Percentiles rank a stretch among this genome's conserved stretches.
Conservation (phyloP, 2,329 filamentous ascomycete genomes). For the Waltergamsia citrina region DNA sequence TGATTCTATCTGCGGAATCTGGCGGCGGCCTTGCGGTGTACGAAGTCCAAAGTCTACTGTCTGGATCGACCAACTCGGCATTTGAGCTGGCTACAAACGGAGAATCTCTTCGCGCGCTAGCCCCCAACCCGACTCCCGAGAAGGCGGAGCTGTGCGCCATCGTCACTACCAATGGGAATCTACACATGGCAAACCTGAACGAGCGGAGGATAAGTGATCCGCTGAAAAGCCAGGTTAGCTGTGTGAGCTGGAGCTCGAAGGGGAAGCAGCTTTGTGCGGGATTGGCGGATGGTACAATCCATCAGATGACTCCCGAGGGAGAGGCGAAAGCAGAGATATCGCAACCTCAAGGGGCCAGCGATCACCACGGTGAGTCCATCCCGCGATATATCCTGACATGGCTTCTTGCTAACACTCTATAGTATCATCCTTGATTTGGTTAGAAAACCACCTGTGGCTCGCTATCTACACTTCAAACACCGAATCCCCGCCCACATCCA, state of each 20-base stretch:
- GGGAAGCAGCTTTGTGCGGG: slow-evolving; percentile 92
- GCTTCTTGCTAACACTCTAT: slow-evolving; percentile 9
- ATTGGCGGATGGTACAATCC: slow-evolving; percentile 66
- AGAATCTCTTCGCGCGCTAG: slow-evolving; percentile 61
- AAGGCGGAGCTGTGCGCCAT: slow-evolving; percentile 69
- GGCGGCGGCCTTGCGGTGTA: slow-evolving; percentile 81
- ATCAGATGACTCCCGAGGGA: slow-evolving; percentile 78
- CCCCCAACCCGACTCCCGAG: slow-evolving; percentile 71
- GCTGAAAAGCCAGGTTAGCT: slow-evolving; percentile 69
- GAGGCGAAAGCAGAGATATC: slow-evolving; percentile 70
- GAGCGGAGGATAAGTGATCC: slow-evolving; percentile 52
- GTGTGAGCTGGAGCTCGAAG: slow-evolving; percentile 81
- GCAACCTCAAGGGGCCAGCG: slow-evolving; percentile 56
- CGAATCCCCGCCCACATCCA: slow-evolving; percentile 50
- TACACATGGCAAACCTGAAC: slow-evolving; percentile 76
- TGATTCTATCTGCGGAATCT: slow-evolving; percentile 73
- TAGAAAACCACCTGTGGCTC: slow-evolving; percentile 80
- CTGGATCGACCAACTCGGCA: slow-evolving; percentile 55
- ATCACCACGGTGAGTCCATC: slow-evolving; percentile 54
- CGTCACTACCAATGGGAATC: slow-evolving; percentile 69
- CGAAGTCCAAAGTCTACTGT: slow-evolving; percentile 58
- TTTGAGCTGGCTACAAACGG: slow-evolving; percentile 73
- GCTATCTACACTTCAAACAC: slow-evolving; percentile 63
- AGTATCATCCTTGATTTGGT: slow-evolving; percentile 79
- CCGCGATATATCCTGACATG: not conserved